A percentile compares a stretch with the other conserved stretches of the same genome.
Conservation (phyloP, 805 yeast genomes). For the Pichia paraexigua region DNA sequence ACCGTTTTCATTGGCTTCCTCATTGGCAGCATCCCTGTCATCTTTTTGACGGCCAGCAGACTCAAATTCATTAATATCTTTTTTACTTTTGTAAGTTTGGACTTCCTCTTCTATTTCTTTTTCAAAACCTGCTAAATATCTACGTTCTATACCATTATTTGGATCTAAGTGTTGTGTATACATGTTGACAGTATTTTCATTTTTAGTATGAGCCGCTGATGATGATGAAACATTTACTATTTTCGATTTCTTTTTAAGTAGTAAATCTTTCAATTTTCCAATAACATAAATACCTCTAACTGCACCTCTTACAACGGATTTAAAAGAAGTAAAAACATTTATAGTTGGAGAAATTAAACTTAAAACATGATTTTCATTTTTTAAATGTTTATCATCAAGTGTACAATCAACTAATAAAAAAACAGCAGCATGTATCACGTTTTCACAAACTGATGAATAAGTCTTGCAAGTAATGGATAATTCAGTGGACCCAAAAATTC, state of each 20-base stretch:
- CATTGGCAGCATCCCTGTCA: neutral
- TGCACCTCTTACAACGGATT: conserved; percentile 23
- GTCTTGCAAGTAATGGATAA: conserved; percentile 17
- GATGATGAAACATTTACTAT: neutral
- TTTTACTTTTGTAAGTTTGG: neutral
- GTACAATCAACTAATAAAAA: conserved; percentile 25
- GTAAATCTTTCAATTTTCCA: conserved; percentile 16
- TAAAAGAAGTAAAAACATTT: conserved; percentile 19
- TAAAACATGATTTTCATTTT: conserved; percentile 13
- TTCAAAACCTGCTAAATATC: neutral
- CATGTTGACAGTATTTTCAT: too few species aligned
- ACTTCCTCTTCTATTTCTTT: neutral
- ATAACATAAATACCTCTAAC: conserved; percentile 24
- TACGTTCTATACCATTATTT: neutral
- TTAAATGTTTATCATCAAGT: conserved; percentile 16
- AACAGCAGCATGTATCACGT: conserved; percentile 21
- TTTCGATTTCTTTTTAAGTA: neutral
- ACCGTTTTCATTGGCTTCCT: neutral
- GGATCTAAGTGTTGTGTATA: neutral
- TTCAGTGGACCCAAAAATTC: conserved; percentile 11
- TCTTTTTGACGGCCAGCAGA: neutral
- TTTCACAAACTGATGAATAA: conserved; percentile 19
- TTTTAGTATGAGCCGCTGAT: neutral
- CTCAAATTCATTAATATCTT: neutral
- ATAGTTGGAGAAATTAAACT: conserved; percentile 13